Base-by-base conservation (phyloP, 2,329 filamentous ascomycete genomes). In the Talaromyces sp. region DNA sequence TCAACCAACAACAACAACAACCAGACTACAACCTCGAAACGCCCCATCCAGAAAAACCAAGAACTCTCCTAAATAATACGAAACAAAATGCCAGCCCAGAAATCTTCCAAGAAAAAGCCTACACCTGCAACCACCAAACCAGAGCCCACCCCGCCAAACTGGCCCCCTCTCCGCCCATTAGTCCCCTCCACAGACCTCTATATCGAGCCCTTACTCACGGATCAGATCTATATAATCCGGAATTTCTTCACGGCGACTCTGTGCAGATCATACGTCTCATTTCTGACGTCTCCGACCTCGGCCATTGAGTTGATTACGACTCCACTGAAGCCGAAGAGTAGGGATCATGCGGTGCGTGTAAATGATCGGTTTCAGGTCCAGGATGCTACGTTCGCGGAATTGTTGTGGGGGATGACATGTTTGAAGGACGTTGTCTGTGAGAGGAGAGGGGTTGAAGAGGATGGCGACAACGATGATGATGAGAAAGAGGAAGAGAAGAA, bases 331-430 rank as follows among this genome's bases (percentile, higher is more conserved):
- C 91, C 91, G 1, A 93, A 90, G 74, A 62, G 55, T 39, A 87
- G 86, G 65, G 91, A 90, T 55, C 88, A 95, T 61, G 92, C 92
- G 1, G 83, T 91, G 7, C 84, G 93, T 39, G 90, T 96, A 54
- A 97, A 97, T 73, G 93, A 97, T 73, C 86, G 93, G 11, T 96
- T 89, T 69, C 91, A 96, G 76, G 80, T 96, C 21, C 80, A 92
- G 31, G 93, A 97, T 77, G 76, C 84, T 31, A 75, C 67, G 0
- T 96, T 97, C 74, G 90, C 93, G 0, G 82, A 86, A 69, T 80
- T 83, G 61, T 76, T 97, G 14, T 98, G 93, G 92, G 82, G 83
- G 50, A 82, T 85, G 65, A 96, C 92, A 1, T 89, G 88, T 0
- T 76, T 98, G 66, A 87, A 83, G 68, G 85, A 89, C 50, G 80